phyloP scores from a whole-genome alignment of 163 green algal genomes.

The Botryococcus braunii region DNA sequence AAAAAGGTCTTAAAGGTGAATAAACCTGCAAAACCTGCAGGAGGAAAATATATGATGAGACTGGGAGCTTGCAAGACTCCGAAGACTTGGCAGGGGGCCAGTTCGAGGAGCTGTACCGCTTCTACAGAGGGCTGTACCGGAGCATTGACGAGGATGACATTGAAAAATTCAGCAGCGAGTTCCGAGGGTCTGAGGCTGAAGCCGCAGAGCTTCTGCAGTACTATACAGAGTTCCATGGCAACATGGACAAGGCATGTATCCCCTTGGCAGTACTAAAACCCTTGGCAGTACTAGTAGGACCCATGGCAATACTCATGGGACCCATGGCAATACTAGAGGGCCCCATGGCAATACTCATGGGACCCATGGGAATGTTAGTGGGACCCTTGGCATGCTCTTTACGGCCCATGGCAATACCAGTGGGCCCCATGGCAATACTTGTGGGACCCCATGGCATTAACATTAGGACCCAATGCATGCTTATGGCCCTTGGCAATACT shows the following conservation, averaged over 20 bases:
- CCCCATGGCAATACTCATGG: no score
- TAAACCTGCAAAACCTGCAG: slow-evolving; percentile 33
- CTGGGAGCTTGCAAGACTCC: slow-evolving; percentile 64
- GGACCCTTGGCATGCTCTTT: no score
- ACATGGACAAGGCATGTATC: slow-evolving; percentile 54
- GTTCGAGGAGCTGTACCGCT: slow-evolving; percentile 71
- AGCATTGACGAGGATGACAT: slow-evolving; percentile 77
- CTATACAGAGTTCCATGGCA: slow-evolving; percentile 55
- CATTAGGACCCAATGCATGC: no score
- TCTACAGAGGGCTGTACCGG: slow-evolving; percentile 68
- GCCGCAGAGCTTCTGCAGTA: slow-evolving; percentile 50
- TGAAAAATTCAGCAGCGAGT: slow-evolving; percentile 53
- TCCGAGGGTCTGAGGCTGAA: slow-evolving; percentile 61
- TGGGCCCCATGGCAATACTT: no score
- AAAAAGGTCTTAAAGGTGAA: slow-evolving; percentile 3
- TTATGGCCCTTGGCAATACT: no score
- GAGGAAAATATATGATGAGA: slow-evolving; percentile 85
- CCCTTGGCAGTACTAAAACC: not conserved
- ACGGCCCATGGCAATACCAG: no score
- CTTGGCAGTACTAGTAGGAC: not conserved
- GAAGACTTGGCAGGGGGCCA: slow-evolving; percentile 48
- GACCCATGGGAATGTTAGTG: no score
- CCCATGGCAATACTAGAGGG: no score
- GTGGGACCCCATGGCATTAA: no score
- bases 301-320: not conserved